phyloP scores from a whole-genome alignment of 352 stramenopile genomes.

The Globisporangium spinosum region DNA sequence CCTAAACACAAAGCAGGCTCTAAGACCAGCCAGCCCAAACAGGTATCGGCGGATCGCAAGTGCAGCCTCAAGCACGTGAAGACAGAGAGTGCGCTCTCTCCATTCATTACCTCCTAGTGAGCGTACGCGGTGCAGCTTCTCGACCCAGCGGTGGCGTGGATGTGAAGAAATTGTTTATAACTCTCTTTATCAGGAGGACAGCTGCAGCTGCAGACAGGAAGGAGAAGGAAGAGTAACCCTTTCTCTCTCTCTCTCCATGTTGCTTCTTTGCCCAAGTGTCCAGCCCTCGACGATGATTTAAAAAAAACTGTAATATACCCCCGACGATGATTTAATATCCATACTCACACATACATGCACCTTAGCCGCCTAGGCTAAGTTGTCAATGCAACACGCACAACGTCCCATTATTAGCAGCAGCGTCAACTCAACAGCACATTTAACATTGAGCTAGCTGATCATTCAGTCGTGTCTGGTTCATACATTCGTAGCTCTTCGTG shows the following conservation, averaged over 20 bases:
- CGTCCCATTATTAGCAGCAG: neutral
- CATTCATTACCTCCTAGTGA: neutral
- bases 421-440: neutral
- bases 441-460: neutral
- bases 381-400: too few relatives aligned
- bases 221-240: neutral
- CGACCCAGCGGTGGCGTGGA: neutral
- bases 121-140: neutral
- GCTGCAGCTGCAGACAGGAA: neutral
- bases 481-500: neutral
- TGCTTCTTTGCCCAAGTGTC: neutral
- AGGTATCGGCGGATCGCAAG: neutral
- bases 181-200: neutral
- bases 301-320: neutral
- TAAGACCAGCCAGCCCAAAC: neutral
- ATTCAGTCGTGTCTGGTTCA: neutral
- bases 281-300: conserved; percentile 10
- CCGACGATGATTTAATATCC: conserved; percentile 17
- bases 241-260: neutral
- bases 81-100: neutral
- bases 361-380: too few relatives aligned
- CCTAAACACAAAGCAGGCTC: conserved; percentile 17
- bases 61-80: neutral
- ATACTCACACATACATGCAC: neutral
- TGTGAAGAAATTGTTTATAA: conserved; percentile 13